These are phyloP conservation scores for Alternaria angustiovoidea DNA, from an alignment of 2,329 filamentous ascomycete genomes.

Conservation along the genomic window DNA sequence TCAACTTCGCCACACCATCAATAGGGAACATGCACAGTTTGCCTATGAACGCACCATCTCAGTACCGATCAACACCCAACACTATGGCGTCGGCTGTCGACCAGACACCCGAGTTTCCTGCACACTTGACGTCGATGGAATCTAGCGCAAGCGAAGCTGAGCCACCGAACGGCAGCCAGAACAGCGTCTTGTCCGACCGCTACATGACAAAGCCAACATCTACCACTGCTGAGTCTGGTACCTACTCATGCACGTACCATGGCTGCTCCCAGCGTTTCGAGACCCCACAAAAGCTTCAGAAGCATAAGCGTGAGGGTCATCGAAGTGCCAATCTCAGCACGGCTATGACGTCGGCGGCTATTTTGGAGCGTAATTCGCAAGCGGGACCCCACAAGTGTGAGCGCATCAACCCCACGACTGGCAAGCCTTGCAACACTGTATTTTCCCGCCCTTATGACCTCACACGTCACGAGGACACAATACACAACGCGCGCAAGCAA, in stretches of 20 bases:
- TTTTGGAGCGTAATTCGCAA: slow-evolving; percentile 78
- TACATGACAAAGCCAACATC: slow-evolving; percentile 64
- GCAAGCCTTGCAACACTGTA: slow-evolving; percentile 91
- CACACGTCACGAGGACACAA: slow-evolving; percentile 95
- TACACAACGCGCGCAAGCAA: slow-evolving; percentile 92
- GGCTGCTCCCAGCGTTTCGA: slow-evolving; percentile 90
- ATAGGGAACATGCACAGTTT: slow-evolving; percentile 46
- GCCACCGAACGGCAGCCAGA: slow-evolving; percentile 53
- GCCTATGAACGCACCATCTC: slow-evolving; percentile 42
- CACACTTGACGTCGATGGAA: slow-evolving; percentile 68
- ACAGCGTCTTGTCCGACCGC: slow-evolving; percentile 43
- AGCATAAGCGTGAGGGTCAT: slow-evolving; percentile 95
- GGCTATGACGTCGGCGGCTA: slow-evolving; percentile 62
- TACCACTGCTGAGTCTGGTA: slow-evolving; percentile 79
- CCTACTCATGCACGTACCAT: slow-evolving; percentile 96
- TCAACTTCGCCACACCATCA: slow-evolving; percentile 58
- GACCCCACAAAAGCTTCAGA: slow-evolving; percentile 84
- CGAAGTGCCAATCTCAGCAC: slow-evolving; percentile 59
- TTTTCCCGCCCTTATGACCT: slow-evolving; percentile 97
- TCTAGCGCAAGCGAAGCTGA: slow-evolving; percentile 65
- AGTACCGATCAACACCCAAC: slow-evolving; percentile 44
- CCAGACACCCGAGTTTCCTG: slow-evolving; percentile 65
- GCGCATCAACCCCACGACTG: slow-evolving; percentile 91
- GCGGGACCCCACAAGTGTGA: slow-evolving; percentile 93
- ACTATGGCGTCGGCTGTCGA: slow-evolving; percentile 47